Evolutionary conservation across 257 asterid genomes (phyloP).

Genomic region (Scutellaria baicalensis): DNA sequence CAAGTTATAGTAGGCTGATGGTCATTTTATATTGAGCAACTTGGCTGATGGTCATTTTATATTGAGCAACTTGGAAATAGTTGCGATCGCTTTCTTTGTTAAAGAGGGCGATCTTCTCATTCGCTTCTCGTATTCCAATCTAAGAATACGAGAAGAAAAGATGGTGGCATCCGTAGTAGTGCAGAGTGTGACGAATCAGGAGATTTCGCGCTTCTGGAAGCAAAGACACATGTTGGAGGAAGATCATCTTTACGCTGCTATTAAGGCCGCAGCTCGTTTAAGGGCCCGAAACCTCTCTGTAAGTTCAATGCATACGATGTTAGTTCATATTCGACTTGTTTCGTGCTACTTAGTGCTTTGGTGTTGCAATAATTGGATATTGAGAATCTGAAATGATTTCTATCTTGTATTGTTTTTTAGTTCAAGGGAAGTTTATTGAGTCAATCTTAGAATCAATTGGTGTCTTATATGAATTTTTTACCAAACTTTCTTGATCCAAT

Average conservation of each 20-base stretch:
- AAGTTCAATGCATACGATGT: neutral
- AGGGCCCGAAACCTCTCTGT: constrained; percentile 42
- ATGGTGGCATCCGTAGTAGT: neutral
- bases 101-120: neutral
- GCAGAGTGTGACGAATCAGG: constrained; percentile 41
- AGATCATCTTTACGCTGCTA: constrained; percentile 55
- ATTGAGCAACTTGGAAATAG: neutral
- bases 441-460: neutral
- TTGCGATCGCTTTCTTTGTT: neutral
- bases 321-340: neutral
- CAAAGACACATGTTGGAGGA: constrained; percentile 43
- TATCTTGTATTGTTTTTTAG: too few relatives aligned
- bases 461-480: neutral
- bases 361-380: too few relatives aligned
- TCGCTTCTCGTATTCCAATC: constrained; percentile 9
- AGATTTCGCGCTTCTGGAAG: constrained; percentile 55
- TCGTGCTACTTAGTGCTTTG: too few relatives aligned
- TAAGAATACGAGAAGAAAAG: neutral
- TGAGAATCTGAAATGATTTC: too few relatives aligned
- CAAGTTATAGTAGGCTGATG: neutral
- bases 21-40: neutral
- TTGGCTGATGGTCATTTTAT: neutral
- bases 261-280: constrained; percentile 56
- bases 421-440: neutral
- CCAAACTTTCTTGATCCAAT: neutral